Conservation (phyloP, 371 early-diverging fungal genomes). For the Sporodiniella umbellata region DNA sequence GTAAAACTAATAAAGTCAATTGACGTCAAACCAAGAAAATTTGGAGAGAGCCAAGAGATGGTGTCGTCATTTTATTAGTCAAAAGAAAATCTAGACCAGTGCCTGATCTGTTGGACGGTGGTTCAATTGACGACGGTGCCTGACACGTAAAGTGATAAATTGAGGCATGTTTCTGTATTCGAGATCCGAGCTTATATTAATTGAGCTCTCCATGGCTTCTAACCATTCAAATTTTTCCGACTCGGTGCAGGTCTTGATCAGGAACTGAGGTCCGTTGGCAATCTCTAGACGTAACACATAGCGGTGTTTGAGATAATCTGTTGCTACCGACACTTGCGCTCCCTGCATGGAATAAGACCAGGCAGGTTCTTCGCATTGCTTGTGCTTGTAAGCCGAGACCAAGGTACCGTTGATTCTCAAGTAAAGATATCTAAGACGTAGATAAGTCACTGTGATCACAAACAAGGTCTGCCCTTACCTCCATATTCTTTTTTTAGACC, state of each 20-base stretch:
- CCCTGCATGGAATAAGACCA: conserved; percentile 39
- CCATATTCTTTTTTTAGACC: conserved; percentile 26
- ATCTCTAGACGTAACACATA: conserved; percentile 36
- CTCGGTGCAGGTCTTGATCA: conserved; percentile 23
- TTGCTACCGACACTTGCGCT: conserved; percentile 30
- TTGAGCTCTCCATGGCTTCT: conserved; percentile 33
- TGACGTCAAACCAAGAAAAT: too few species aligned
- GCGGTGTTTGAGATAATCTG: conserved; percentile 37
- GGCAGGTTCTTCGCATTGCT: conserved; percentile 15
- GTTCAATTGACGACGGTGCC: conserved; percentile 20
- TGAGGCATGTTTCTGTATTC: conserved; percentile 42
- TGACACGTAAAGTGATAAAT: conserved; percentile 29
- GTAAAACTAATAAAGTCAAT: too few species aligned
- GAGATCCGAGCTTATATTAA: conserved; percentile 36
- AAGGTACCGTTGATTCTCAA: conserved; percentile 14
- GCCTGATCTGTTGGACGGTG: conserved; percentile 1
- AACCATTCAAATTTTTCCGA: conserved; percentile 33
- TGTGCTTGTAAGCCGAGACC: conserved; percentile 13
- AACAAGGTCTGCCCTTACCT: conserved; percentile 8
- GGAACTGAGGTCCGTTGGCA: conserved; percentile 35
- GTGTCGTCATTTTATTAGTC: too few species aligned
- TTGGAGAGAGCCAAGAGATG: too few species aligned
- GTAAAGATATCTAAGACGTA: conserved; percentile 11
- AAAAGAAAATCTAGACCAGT: conserved; percentile 2
- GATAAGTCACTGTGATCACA: background rate